These are phyloP conservation scores for Lodderomyces beijingensis DNA, from an alignment of 1,139 yeast species.

Conservation along the genomic window DNA sequence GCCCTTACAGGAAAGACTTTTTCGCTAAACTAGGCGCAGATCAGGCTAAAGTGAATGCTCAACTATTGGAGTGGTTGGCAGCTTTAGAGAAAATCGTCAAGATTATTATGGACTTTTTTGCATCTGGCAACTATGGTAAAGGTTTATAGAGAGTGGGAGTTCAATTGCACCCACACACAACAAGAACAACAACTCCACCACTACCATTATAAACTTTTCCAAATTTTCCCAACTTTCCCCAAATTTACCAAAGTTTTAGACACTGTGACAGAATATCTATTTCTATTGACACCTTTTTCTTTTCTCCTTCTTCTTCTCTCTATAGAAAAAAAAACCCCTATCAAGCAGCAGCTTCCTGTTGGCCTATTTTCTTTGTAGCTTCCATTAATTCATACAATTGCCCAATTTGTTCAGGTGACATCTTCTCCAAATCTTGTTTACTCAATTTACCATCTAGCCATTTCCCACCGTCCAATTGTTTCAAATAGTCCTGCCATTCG, in stretches of 20 bases:
- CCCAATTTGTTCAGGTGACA: conserved; percentile 91
- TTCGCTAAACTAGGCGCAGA: conserved; percentile 75
- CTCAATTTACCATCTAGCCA: conserved; percentile 75
- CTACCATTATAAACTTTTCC: neutral
- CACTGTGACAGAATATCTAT: too few species aligned
- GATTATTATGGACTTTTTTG: conserved; percentile 70
- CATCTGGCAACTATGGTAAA: conserved; percentile 81
- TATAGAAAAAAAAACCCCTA: too few species aligned
- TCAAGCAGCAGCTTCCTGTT: too few species aligned
- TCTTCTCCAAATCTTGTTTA: conserved; percentile 62
- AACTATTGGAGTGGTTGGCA: conserved; percentile 67
- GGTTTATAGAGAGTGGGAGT: conserved; percentile 48
- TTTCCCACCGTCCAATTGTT: conserved; percentile 63
- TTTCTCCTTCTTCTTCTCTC: too few species aligned
- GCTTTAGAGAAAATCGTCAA: conserved; percentile 74
- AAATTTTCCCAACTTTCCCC: too few species aligned
- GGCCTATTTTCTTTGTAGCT: conserved; percentile 46
- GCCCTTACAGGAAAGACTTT: conserved; percentile 87
- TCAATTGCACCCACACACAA: neutral
- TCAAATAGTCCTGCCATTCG: conserved; percentile 90
- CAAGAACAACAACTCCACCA: neutral
- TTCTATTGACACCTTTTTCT: too few species aligned
- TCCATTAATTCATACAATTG: conserved; percentile 55
- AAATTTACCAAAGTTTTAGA: too few species aligned
- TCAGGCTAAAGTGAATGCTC: conserved; percentile 59